Evolutionary conservation across 2,329 filamentous ascomycete genomes (phyloP).

Genomic region (Neonectria neomacrospora): DNA sequence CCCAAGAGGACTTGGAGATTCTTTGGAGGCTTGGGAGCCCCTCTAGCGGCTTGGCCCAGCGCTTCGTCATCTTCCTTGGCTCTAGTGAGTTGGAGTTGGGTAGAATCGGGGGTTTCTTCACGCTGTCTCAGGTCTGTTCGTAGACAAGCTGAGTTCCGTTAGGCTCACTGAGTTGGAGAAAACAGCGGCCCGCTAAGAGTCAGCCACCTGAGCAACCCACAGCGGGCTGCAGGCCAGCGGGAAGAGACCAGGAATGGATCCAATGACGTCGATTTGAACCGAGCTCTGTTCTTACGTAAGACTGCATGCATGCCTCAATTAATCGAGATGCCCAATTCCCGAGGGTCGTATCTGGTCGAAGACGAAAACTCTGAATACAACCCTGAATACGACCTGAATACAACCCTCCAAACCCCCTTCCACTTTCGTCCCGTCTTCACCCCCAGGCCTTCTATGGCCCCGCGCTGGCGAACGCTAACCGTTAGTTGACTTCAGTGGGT

Average conservation of each 20-base stretch:
- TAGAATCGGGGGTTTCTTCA: background rate
- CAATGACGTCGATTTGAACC: background rate
- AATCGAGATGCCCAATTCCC: constrained; percentile 10
- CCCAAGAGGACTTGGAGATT: background rate
- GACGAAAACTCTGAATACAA: background rate
- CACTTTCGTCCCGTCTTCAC: background rate
- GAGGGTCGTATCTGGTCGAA: background rate
- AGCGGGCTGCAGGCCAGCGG: background rate
- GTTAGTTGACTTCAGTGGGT: constrained; percentile 1
- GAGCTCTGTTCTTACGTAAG: background rate
- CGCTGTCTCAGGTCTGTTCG: background rate
- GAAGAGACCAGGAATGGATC: background rate
- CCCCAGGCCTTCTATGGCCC: background rate
- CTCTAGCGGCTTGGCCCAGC: background rate
- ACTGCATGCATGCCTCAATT: background rate
- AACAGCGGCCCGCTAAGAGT: background rate
- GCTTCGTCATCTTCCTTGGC: background rate
- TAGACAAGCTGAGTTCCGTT: background rate
- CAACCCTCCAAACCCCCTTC: background rate
- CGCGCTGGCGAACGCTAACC: background rate
- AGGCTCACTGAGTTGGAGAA: background rate
- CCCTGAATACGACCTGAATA: no score
- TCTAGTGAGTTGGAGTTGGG: background rate
- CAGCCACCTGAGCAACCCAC: background rate
- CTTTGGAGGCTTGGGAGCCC: background rate